Base-by-base conservation (phyloP, 1,139 yeast genomes). In the Zygosaccharomyces sapae region DNA sequence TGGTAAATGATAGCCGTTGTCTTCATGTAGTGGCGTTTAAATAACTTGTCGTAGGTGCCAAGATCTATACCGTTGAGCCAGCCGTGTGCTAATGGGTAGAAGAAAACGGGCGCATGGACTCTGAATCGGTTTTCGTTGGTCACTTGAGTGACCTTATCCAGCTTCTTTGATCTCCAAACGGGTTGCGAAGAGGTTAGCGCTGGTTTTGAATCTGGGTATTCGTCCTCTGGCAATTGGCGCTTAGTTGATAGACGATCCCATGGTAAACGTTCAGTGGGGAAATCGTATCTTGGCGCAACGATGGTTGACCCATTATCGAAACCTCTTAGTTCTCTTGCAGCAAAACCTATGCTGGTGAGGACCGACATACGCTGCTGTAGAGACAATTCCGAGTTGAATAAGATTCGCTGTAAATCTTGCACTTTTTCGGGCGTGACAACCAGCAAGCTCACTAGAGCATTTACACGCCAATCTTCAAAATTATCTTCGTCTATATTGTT, bases 261-360 rank as follows among this genome's bases (percentile, higher is more conserved):
- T 42, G 66, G 60, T 49, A 65, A 46, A 44, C 61, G 53, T 19
- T 45, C 52, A 0, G 72, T 64, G 5, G 72, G 70, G 53, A 70
- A 70, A 38, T 59, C 66, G 39, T 55, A 58, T 24, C 53, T 36
- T 1, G 70, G 71, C 19, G 67, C 69, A 9, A 69, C 56, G 4
- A 72, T 61, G 35, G 66, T 62, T 0, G 51, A 22, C 8, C 50
- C 54, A 63, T 84, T 90, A 12, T 74, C 70, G 30, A 72, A 63
- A 0, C 90, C 90, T 43, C 82, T 69, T 5, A 83, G 65, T 53
- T 83, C 89, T 52, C 92, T 66, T 0, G 83, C 80, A 2, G 83
- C 71, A 22, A 84, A 66, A 0, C 86, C 79, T 12, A 81, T 60
- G 0, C 81, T 69, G 3, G 85, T 74, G 9, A 85, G 59, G 3